These are phyloP conservation scores for Cryomyces minteri DNA, from an alignment of 495 filamentous ascomycete genomes.

Conservation along the genomic window DNA sequence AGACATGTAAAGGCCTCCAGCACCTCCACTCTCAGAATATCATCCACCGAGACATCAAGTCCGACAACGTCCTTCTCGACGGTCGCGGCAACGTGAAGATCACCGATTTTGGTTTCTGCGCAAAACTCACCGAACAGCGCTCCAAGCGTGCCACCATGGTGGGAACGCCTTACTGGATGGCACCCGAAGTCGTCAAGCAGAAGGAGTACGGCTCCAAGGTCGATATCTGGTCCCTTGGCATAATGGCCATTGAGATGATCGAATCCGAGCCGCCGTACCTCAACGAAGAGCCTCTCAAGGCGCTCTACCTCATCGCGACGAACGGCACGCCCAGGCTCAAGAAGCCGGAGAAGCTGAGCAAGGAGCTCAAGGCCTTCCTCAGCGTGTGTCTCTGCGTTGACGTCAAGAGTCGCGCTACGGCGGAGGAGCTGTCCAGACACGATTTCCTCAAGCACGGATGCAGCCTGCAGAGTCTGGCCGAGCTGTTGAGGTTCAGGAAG, in stretches of 20 bases:
- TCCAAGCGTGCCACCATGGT: conserved; percentile 98
- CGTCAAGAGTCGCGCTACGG: conserved; percentile 83
- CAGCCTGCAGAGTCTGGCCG: conserved; percentile 59
- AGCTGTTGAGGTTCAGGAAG: conserved; percentile 63
- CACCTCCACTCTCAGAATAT: conserved; percentile 91
- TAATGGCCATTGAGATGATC: conserved; percentile 99
- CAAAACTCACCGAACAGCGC: conserved; percentile 92
- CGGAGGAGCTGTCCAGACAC: conserved; percentile 65
- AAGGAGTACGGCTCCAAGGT: conserved; percentile 98
- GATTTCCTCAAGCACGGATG: conserved; percentile 69
- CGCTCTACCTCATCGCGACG: conserved; percentile 89
- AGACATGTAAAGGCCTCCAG: conserved; percentile 92
- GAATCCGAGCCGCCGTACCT: conserved; percentile 95
- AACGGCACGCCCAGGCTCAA: conserved; percentile 93
- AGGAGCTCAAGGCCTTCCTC: conserved; percentile 90
- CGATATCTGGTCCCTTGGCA: conserved; percentile 96
- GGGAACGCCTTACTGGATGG: conserved; percentile 99
- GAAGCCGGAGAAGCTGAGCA: conserved; percentile 92
- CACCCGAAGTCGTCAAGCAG: conserved; percentile 96
- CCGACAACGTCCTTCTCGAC: conserved; percentile 91
- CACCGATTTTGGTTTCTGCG: conserved; percentile 98
- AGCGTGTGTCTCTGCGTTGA: conserved; percentile 92
- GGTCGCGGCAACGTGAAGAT: conserved; percentile 93
- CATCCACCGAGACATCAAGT: conserved; percentile 98
- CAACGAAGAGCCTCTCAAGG: conserved; percentile 95